Conservation (phyloP, 2,329 filamentous ascomycete species). For the Penicillium sp. region DNA sequence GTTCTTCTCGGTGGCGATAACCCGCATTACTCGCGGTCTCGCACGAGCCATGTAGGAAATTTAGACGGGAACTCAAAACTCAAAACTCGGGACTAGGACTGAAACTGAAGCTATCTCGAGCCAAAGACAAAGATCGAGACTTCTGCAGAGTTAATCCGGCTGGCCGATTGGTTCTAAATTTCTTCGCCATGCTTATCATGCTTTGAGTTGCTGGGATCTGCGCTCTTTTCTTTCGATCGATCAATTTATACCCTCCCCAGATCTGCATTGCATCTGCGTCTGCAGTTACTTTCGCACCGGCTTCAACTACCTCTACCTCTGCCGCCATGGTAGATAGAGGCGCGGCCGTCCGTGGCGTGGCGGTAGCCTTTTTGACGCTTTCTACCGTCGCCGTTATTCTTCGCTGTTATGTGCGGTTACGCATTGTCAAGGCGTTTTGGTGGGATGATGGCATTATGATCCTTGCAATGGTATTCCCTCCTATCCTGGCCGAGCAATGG, state of each 20-base stretch:
- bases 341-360: conserved; percentile 26
- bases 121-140: background rate
- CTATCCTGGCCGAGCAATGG: background rate
- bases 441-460: conserved; percentile 43
- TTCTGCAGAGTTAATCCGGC: background rate
- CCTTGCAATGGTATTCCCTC: conserved; percentile 31
- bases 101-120: background rate
- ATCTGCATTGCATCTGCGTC: background rate
- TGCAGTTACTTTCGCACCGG: background rate
- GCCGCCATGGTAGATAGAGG: conserved; percentile 17
- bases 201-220: background rate
- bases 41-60: background rate
- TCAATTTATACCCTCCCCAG: background rate
- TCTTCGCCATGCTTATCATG: background rate
- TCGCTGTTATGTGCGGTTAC: conserved; percentile 48
- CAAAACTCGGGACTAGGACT: background rate
- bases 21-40: background rate
- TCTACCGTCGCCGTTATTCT: conserved; percentile 44
- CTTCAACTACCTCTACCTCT: background rate
- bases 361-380: conserved; percentile 46
- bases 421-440: conserved; percentile 45
- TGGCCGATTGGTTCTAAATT: background rate
- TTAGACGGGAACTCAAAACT: too few relatives aligned
- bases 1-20: background rate
- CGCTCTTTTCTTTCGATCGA: background rate